Base-by-base conservation (phyloP, 2,329 filamentous ascomycete genomes). In the Knoxdaviesia capensis region DNA sequence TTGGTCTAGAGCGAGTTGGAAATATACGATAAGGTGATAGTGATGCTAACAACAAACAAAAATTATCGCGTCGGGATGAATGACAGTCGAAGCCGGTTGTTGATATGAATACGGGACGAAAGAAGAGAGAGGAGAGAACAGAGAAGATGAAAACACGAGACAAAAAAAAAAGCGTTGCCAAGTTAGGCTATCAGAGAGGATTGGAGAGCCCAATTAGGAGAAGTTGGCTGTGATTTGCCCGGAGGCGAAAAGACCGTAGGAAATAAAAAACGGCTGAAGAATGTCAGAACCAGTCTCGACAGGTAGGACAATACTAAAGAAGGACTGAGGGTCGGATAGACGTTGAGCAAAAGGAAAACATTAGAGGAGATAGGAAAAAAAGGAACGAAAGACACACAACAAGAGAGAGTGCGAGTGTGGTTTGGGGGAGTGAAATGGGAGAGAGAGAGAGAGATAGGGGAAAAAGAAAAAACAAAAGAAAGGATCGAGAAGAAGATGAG, bases 181-280 rank as follows among this genome's bases (percentile, higher is more conserved):
- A 35, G 34, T 9, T 9, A 9, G 34, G 11, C 34, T 11, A 35
- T 11, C 34, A 35, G 8, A 11, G 11, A 9, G 34, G 9, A 35
- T 9, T 9, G 34, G 11, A 11, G 34, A 9, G 3, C 34, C 8
- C 11, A 9, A 9, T 9, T 11, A 35, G 34, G 34, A 35, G 9
- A 35, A 11, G 34, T 35, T 9, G 9, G 34, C 8, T 9, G 34
- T 9, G 34, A 35, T 11, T 35, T 9, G 34, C 10, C 8, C n/a
- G 38, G n/a, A 30, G 28, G 11, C 20, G 39, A 36, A 34, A 37
- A 34, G 30, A 7, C 34, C 7, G 34, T 36, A 29, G 20, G 9
- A 45, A 29, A 42, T 34, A 32, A 45, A 34, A 43, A 45, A 30
- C 11, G 40, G 41, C 42, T 40, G 48, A 44, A 36, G 48, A 48